These are phyloP conservation scores for Phaeolepiota aurea DNA, from an alignment of 768 basidiomycete genomes.

Conservation along the genomic window DNA sequence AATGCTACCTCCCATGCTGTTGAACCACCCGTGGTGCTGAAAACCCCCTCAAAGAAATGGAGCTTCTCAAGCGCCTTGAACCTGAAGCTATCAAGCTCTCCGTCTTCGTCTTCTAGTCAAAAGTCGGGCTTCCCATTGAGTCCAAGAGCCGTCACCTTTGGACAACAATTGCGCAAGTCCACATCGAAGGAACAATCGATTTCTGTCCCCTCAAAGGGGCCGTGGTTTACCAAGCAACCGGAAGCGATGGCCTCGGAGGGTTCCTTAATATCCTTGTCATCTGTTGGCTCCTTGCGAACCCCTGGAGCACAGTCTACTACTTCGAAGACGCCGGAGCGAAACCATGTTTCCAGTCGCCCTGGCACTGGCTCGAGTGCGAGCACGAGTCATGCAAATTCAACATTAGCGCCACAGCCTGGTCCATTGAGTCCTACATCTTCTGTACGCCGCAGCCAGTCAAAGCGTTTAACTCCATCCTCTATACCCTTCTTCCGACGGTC, in stretches of 20 bases:
- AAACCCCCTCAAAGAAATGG: conserved; percentile 95
- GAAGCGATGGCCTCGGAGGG: conserved; percentile 76
- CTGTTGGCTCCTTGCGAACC: conserved; percentile 54
- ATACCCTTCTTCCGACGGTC: conserved; percentile 94
- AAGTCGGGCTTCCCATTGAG: conserved; percentile 55
- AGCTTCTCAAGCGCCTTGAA: conserved; percentile 85
- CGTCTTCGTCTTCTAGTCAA: conserved; percentile 48
- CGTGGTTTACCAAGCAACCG: conserved; percentile 65
- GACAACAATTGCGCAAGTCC: conserved; percentile 61
- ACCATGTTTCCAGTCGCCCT: conserved; percentile 48
- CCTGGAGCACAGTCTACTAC: conserved; percentile 33
- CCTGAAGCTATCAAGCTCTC: conserved; percentile 61
- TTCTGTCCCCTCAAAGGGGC: conserved; percentile 33
- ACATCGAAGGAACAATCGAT: conserved; percentile 56
- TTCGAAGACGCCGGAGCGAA: conserved; percentile 61
- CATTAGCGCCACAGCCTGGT: conserved; percentile 42
- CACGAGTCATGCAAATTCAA: conserved; percentile 51
- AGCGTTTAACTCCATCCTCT: conserved; percentile 83
- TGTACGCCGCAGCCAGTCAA: conserved; percentile 59
- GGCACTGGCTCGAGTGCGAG: conserved; percentile 74
- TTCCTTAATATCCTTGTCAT: conserved; percentile 68
- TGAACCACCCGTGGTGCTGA: conserved; percentile 38
- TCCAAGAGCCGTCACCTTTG: conserved; percentile 59
- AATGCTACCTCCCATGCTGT: conserved; percentile 32
- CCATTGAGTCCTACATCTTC: conserved; percentile 72